Conservation (phyloP, 1,139 yeast genomes). For the Protomyces inundatus region DNA sequence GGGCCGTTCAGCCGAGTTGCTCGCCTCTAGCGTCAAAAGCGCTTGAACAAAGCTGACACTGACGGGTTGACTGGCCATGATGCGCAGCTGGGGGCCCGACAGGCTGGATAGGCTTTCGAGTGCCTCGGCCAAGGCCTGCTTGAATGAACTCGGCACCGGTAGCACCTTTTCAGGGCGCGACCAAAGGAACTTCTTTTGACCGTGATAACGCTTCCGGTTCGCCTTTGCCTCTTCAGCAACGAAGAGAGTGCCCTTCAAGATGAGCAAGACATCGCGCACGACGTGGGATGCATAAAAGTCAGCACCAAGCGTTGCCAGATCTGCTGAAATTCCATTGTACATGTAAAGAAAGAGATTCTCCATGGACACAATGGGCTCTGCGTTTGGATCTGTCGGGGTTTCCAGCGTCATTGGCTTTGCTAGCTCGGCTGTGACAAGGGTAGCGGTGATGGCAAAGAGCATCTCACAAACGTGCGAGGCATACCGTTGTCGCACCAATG, state of each 20-base stretch:
- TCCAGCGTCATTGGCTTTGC: not conserved
- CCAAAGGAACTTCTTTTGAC: conserved; percentile 19
- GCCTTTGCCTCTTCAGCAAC: conserved; percentile 22
- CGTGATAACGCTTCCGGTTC: conserved; percentile 15
- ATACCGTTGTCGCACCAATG: conserved; percentile 80
- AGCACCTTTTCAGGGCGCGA: conserved; percentile 8
- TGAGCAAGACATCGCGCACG: conserved; percentile 13
- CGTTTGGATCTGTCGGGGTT: conserved; percentile 41
- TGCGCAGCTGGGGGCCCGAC: conserved; percentile 13
- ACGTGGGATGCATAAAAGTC: conserved; percentile 27
- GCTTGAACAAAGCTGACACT: conserved; percentile 20
- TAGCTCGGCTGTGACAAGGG: conserved; percentile 52
- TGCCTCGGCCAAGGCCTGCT: conserved; percentile 1
- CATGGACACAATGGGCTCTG: conserved; percentile 34
- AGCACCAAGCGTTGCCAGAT: conserved; percentile 7
- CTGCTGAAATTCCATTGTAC: conserved; percentile 26
- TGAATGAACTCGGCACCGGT: conserved; percentile 20
- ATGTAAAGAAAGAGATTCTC: conserved; percentile 29
- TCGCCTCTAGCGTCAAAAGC: conserved; percentile 33
- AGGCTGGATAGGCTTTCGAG: conserved; percentile 3
- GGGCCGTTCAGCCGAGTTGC: conserved; percentile 31
- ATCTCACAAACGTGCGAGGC: conserved; percentile 94
- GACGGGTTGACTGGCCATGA: conserved; percentile 11
- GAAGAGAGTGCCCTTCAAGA: conserved; percentile 21
- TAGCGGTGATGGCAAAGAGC: conserved; percentile 67